phyloP scores from a whole-genome alignment of 352 stramenopile genomes.

The Poterioochromonas sp. region DNA sequence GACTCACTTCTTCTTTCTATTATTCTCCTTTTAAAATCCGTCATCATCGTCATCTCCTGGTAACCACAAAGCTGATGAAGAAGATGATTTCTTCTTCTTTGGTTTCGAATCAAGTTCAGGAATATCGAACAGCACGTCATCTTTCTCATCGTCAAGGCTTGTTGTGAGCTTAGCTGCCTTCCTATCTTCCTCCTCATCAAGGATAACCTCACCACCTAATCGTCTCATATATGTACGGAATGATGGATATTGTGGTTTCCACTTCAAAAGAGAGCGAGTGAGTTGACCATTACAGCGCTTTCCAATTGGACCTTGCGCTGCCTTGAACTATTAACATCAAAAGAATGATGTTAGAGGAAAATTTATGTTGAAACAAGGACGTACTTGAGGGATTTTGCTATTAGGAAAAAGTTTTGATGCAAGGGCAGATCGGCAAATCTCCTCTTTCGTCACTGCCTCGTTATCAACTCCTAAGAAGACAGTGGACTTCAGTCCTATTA shows the following conservation, averaged over 20 bases:
- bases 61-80: background rate
- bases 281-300: background rate
- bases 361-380: background rate
- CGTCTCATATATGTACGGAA: background rate
- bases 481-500: background rate
- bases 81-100: constrained; percentile 3
- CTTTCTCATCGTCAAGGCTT: too few relatives aligned
- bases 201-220: background rate
- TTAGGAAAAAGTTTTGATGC: background rate
- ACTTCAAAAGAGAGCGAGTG: background rate
- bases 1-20: too few relatives aligned
- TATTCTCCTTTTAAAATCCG: too few relatives aligned
- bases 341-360: background rate
- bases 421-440: background rate
- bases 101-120: background rate
- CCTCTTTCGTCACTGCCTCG: background rate
- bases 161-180: too few relatives aligned
- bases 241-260: constrained; percentile 11
- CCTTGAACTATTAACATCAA: background rate
- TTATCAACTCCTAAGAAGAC: constrained; percentile 6
- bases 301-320: background rate
- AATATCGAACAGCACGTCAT: too few relatives aligned
- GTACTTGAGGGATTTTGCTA: background rate
- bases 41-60: constrained; percentile 5
- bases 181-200: too few relatives aligned